Evolutionary conservation across 2,329 filamentous ascomycete species (phyloP).

Genomic region (Coniochaeta prunicola): DNA sequence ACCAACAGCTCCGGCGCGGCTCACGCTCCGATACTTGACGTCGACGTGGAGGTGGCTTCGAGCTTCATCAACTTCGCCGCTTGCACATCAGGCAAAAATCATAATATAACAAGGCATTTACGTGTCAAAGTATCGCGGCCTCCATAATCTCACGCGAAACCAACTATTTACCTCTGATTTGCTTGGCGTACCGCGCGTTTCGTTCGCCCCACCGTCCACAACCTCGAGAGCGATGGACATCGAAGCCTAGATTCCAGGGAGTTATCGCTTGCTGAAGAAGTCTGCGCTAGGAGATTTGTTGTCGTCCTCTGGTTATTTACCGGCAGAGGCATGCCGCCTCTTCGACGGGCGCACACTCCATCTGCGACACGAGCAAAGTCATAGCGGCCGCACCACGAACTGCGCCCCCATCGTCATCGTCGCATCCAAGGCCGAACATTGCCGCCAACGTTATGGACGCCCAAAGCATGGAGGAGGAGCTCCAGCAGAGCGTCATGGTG

Average conservation of each 20-base stretch:
- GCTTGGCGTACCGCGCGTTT: neutral
- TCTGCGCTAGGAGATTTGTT: neutral
- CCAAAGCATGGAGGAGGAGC: constrained; percentile 49
- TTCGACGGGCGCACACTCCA: neutral
- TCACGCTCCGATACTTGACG: neutral
- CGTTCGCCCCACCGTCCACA: neutral
- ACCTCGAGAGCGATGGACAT: neutral
- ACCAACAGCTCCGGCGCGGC: neutral
- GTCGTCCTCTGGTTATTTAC: neutral
- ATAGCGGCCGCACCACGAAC: neutral
- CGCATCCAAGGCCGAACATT: constrained; percentile 18
- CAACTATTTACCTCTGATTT: neutral
- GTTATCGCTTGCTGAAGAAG: neutral
- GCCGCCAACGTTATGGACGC: constrained; percentile 24
- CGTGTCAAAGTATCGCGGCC: neutral
- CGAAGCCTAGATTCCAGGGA: neutral
- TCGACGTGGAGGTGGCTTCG: neutral
- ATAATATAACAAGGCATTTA: neutral
- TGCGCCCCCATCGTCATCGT: neutral
- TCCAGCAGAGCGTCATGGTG: constrained; percentile 47
- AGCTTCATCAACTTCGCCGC: neutral
- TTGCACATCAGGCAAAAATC: neutral
- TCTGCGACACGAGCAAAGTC: neutral
- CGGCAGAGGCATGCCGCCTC: neutral
- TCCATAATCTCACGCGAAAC: neutral